phyloP scores from a whole-genome alignment of 176 grass and related monocot species.

The Metroxylon sagu region DNA sequence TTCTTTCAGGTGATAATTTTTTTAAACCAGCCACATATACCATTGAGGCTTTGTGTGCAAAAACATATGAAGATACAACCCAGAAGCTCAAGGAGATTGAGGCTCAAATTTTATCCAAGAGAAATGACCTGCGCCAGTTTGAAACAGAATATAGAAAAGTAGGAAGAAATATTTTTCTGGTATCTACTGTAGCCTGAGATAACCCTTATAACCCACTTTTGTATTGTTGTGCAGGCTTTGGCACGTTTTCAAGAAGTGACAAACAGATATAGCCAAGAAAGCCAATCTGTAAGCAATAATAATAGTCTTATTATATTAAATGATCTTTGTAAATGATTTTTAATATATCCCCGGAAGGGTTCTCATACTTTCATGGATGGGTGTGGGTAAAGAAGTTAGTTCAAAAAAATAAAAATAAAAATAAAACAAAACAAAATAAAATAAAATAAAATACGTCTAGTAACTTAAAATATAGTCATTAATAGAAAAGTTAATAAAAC shows the following conservation, averaged over 20 bases:
- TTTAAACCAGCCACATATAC: slow-evolving; percentile 91
- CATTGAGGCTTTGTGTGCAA: slow-evolving; percentile 83
- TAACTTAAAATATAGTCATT: too few species aligned
- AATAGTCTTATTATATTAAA: too few species aligned
- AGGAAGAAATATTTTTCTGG: slow-evolving; percentile 9
- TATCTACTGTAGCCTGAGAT: slow-evolving; percentile 1
- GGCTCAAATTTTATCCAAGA: slow-evolving; percentile 79
- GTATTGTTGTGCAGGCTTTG: slow-evolving; percentile 56
- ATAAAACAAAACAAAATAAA: too few species aligned
- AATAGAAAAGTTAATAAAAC: too few species aligned
- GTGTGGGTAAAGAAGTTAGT: too few species aligned
- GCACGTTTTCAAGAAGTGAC: slow-evolving; percentile 91
- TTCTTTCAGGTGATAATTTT: slow-evolving; percentile 87
- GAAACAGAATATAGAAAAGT: slow-evolving; percentile 98
- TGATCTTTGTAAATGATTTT: too few species aligned
- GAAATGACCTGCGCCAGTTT: slow-evolving; percentile 88
- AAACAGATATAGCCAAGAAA: slow-evolving; percentile 84
- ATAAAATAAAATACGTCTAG: too few species aligned
- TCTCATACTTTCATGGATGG: too few species aligned
- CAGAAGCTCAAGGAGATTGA: slow-evolving; percentile 88
- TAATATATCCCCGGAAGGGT: too few species aligned
- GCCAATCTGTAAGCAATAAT: slow-evolving; percentile 52
- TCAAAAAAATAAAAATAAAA: too few species aligned
- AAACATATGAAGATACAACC: slow-evolving; percentile 77
- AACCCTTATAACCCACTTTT: neutral